Percentiles rank a stretch among this genome's conserved stretches.
phyloP scores from a whole-genome alignment of 768 basidiomycete species.

The Daedalea quercina region DNA sequence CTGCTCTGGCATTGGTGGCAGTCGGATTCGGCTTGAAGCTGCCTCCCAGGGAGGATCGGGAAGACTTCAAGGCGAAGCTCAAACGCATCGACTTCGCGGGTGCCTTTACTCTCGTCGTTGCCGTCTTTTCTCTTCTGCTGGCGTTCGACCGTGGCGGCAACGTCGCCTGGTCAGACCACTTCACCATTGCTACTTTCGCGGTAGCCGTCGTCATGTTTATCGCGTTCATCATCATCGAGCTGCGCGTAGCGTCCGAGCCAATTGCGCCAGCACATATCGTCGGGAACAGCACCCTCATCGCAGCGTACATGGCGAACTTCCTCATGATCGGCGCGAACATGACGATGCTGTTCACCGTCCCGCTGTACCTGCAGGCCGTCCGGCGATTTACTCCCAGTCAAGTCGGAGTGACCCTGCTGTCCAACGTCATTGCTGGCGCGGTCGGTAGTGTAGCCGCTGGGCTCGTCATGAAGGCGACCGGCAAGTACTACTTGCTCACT shows the following conservation, averaged over 20 bases:
- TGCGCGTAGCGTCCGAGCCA: conserved; percentile 47
- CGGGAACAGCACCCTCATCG: conserved; percentile 40
- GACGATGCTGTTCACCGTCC: conserved; percentile 43
- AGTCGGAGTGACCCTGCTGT: conserved; percentile 46
- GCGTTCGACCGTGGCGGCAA: conserved; percentile 41
- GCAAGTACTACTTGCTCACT: conserved; percentile 48
- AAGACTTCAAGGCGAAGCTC: conserved; percentile 43
- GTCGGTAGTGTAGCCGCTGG: conserved; percentile 46
- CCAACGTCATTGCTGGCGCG: conserved; percentile 39
- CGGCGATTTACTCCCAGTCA: conserved; percentile 37
- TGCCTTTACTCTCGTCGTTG: conserved; percentile 45
- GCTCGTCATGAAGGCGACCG: conserved; percentile 49
- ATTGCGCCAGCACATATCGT: conserved; percentile 53
- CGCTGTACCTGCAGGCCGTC: conserved; percentile 57
- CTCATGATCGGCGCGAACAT: conserved; percentile 42
- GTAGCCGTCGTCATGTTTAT: conserved; percentile 10
- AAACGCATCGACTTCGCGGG: conserved; percentile 60
- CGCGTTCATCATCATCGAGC: conserved; percentile 41
- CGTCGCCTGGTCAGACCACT: conserved; percentile 21
- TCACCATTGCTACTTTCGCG: conserved; percentile 16
- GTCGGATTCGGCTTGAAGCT: conserved; percentile 52
- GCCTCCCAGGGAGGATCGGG: conserved; percentile 28
- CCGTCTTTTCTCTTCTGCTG: conserved; percentile 50
- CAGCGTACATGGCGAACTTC: conserved; percentile 53
- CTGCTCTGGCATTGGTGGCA: conserved; percentile 43